Evolutionary conservation across 2,329 filamentous ascomycete species (phyloP), one percentile per base, ranked within the genome.

Genomic region (Niveomyces coronatus): DNA sequence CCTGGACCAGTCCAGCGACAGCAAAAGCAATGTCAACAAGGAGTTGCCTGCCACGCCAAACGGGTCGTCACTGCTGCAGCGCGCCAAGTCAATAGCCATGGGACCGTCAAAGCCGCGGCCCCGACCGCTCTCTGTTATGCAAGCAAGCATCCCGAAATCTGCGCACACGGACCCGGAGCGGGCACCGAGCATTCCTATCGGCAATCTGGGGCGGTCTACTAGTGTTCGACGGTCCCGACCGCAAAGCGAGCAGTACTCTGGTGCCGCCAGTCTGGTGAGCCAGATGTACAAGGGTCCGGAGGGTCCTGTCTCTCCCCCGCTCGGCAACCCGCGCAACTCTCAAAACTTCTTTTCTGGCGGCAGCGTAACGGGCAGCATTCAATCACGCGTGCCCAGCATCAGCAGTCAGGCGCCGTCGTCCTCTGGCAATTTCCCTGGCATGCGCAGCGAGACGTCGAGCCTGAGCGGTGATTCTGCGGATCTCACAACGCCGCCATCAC

Each of bases 261-360:
- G 63, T 31, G 79, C 78, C 14, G 31, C 84, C 7, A 76, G 72
- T 43, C 74, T 94, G 20, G 81, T 94, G 34, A 85, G 85, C 50
- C 87, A 88, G 58, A 94, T 94, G 83, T 93, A 93, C 64, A 81
- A 80, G 52, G 82, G 82, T 11, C 74, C 78, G 9, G 73, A 82
- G 16, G 71, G 75, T 4, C 71, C 77, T 8, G 67, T 74, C 30
- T 82, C 79, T 16, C 70, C 76, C 31, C 64, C 71, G 4, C 62
- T 79, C 18, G 65, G 65, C 47, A 67, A 76, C 57, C 63, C 76
- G 49, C 63, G 79, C 44, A 65, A 73, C 54, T 74, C 74, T 45
- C 68, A 75, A 52, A 76, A 75, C 22, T 82, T 82, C 62, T 83
- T 83, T 59, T 61, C 61, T 11, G 60, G 63, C 49, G 65, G 59